These are phyloP conservation scores for Ceratocystis alfenasii DNA, from an alignment of 2,329 filamentous ascomycete genomes.

Conservation along the genomic window DNA sequence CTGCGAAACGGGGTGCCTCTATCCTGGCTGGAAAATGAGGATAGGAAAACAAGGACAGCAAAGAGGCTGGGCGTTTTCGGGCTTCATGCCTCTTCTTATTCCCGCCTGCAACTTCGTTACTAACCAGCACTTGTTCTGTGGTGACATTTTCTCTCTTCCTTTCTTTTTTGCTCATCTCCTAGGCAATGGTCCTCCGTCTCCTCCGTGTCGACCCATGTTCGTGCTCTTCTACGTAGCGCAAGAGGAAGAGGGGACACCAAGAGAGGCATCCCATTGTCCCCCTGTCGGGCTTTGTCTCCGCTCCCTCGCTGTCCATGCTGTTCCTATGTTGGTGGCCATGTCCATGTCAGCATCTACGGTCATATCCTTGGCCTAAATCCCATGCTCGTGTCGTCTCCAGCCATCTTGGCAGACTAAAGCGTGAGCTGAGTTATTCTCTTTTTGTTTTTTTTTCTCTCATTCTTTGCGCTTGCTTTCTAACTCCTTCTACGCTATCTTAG, in stretches of 20 bases:
- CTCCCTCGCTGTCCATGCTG: not conserved
- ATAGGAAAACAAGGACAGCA: too few relatives aligned
- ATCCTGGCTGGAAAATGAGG: too few relatives aligned
- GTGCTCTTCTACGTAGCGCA: not conserved
- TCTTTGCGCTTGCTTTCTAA: slow-evolving; percentile 1
- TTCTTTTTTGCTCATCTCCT: not conserved
- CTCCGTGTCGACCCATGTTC: not conserved
- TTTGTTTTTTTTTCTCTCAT: not conserved
- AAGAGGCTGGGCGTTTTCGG: too few relatives aligned
- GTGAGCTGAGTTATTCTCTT: not conserved
- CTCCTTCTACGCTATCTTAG: slow-evolving; percentile 1
- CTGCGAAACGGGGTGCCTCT: too few relatives aligned
- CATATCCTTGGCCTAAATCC: not conserved
- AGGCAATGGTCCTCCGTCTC: not conserved
- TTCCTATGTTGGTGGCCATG: not conserved
- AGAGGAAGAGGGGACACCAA: not conserved
- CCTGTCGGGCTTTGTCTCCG: not conserved
- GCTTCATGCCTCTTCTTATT: too few relatives aligned
- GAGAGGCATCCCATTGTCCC: slow-evolving; percentile 10
- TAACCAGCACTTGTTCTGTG: not conserved
- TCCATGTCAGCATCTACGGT: not conserved
- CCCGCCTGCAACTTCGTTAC: too few relatives aligned
- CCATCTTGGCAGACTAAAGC: not conserved
- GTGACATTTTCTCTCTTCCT: not conserved
- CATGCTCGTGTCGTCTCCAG: slow-evolving; percentile 4